Evolutionary conservation across 2,329 filamentous ascomycete species (phyloP), one percentile per base, ranked within the genome.

Genomic region (Alternaria metachromatica): DNA sequence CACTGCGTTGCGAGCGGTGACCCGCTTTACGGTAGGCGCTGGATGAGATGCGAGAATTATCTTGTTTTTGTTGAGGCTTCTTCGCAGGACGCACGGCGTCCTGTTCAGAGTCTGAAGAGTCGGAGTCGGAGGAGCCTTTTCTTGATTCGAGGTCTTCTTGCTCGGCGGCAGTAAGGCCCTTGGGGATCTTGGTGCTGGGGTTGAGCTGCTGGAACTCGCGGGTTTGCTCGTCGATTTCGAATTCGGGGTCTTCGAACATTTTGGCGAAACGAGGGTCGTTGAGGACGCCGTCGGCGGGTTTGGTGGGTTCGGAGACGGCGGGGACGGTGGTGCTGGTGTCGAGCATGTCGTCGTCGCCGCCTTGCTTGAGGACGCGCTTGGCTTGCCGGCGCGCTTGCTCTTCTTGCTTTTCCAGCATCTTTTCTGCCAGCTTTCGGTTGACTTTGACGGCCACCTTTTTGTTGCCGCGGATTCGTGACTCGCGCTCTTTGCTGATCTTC

Each of bases 401-500:
- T 76, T 95, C 91, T 64, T 92, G 92, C 67, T 92, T 81, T 68
- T 87, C 90, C 46, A 88, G 78, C 64, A 90, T 82, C 72, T 83
- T 87, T 78, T 90, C 88, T n/a, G 88, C 88, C 50, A 90, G 80
- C 68, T 82, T 86, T 76, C 94, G 89, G 80, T 99, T 99, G 83
- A 99, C 94, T 86, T 97, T 98, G 84, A 89, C 88, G 13, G 84
- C 80, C 8, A 96, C 91, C 86, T 97, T 97, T 85, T 97, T 97
- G 81, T 90, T 93, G 68, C 95, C 94, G 72, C 96, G 89, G 75
- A 99, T 98, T 70, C 96, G 88, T 78, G 90, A 96, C 76, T 96
- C 93, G n/a, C 96, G 89, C 82, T 98, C 94, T 83, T 97, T 97
- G 76, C 97, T 93, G 67, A 99, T 93, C 86, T 95, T 97, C 77